Evolutionary conservation across 768 basidiomycete genomes (phyloP).

Genomic region (Terana coerulea): DNA sequence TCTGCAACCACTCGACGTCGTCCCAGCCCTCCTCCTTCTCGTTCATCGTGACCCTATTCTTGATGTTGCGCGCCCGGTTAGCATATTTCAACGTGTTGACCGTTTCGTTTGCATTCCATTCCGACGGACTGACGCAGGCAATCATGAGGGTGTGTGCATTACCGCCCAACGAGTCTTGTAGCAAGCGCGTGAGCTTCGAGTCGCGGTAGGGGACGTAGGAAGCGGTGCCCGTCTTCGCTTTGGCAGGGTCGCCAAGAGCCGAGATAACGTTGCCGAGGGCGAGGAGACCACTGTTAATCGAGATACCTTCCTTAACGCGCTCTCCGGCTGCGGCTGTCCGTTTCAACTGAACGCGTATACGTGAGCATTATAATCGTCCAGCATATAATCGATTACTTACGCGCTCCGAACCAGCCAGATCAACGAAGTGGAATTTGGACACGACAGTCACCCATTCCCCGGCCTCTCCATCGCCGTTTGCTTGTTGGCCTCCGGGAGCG

Average conservation of each 20-base stretch:
- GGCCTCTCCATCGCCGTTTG: conserved; percentile 45
- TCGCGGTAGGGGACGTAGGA: conserved; percentile 97
- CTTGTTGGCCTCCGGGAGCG: conserved; percentile 12
- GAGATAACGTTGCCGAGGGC: conserved; percentile 99
- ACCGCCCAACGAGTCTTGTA: conserved; percentile 96
- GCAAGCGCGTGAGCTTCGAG: conserved; percentile 92
- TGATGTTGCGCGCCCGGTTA: conserved; percentile 95
- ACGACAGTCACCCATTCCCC: conserved; percentile 89
- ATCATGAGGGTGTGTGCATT: conserved; percentile 99
- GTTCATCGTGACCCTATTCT: conserved; percentile 88
- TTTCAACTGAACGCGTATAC: conserved; percentile 71
- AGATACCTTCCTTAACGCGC: conserved; percentile 97
- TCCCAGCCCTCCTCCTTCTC: conserved; percentile 99
- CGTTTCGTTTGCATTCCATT: conserved; percentile 94
- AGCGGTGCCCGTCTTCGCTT: conserved; percentile 77
- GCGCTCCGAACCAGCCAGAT: conserved; percentile 94
- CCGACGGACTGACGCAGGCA: conserved; percentile 93
- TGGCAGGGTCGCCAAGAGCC: conserved; percentile 91
- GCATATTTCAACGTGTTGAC: conserved; percentile 96
- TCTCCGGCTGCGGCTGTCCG: conserved; percentile 95
- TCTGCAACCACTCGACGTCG: conserved; percentile 94
- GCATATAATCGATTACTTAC: too few relatives aligned
- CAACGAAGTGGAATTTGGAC: conserved; percentile 98
- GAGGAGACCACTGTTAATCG: conserved; percentile 94
- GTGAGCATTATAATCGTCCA: too few relatives aligned